phyloP scores from a whole-genome alignment of 441 rosid genomes.

The Isatis lusitanica region DNA sequence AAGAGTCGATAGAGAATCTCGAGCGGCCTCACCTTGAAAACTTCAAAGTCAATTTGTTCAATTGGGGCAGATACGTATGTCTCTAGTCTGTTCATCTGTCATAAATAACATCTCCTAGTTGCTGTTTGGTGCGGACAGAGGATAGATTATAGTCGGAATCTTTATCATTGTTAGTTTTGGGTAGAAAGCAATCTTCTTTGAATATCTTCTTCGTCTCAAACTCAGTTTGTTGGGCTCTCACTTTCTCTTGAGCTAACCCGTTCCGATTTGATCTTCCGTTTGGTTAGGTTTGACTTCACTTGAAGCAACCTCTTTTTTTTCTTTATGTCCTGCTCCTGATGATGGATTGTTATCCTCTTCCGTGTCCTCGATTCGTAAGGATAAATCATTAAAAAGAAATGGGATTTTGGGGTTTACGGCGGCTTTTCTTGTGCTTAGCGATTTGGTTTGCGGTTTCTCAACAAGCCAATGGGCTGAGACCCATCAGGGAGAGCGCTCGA shows the following conservation, averaged over 20 bases:
- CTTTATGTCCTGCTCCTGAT: conserved; percentile 25
- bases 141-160: neutral
- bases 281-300: conserved; percentile 56
- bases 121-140: conserved; percentile 12
- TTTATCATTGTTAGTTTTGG: neutral
- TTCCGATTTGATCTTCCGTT: conserved; percentile 35
- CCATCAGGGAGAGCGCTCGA: conserved; percentile 73
- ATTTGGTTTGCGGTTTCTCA: conserved; percentile 45
- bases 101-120: neutral
- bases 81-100: conserved; percentile 15
- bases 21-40: neutral
- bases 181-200: neutral
- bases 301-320: conserved; percentile 58
- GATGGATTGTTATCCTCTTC: conserved; percentile 17
- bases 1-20: conserved; percentile 1
- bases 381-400: neutral
- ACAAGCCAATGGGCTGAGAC: conserved; percentile 69
- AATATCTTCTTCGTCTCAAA: neutral
- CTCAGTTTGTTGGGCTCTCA: conserved; percentile 74
- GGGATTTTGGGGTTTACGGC: conserved; percentile 25
- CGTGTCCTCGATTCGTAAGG: neutral
- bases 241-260: conserved; percentile 50
- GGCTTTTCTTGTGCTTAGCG: conserved; percentile 51
- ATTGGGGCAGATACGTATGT: neutral
- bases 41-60: neutral